Percentiles rank a stretch among this genome's conserved stretches.
Conservation (phyloP, 257 asterid species). For the Scutellaria barbata region DNA sequence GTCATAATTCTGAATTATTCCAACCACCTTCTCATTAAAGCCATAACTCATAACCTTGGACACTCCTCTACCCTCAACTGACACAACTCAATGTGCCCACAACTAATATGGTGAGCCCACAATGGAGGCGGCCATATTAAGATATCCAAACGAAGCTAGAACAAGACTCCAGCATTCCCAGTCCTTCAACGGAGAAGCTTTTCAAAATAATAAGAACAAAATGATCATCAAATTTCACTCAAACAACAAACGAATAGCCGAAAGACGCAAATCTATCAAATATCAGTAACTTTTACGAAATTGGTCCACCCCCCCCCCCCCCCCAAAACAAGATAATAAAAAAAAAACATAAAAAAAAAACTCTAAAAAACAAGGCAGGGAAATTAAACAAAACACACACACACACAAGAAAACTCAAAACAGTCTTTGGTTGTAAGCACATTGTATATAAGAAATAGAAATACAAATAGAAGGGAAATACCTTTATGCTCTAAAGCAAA, state of each 20-base stretch:
- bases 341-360: background rate
- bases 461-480: slow-evolving; percentile 14
- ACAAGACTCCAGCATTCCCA: background rate
- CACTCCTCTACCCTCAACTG: too few relatives aligned
- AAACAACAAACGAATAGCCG: background rate
- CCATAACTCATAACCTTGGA: background rate
- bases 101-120: too few relatives aligned
- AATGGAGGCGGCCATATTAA: too few relatives aligned
- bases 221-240: slow-evolving; percentile 24
- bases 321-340: background rate
- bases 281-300: slow-evolving; percentile 14
- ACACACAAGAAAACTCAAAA: slow-evolving; percentile 10
- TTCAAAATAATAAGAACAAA: slow-evolving; percentile 10
- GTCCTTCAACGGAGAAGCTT: background rate
- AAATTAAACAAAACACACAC: slow-evolving; percentile 2
- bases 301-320: background rate
- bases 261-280: background rate
- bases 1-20: background rate
- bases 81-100: too few relatives aligned
- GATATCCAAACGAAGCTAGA: too few relatives aligned
- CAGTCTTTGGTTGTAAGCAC: background rate
- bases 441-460: background rate
- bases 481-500: slow-evolving; percentile 75
- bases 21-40: slow-evolving; percentile 1
- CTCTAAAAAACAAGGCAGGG: background rate